A percentile compares a stretch with the other conserved stretches of the same genome.
phyloP scores from a whole-genome alignment of 73 alveolate species.

The Effrenium voratum region DNA sequence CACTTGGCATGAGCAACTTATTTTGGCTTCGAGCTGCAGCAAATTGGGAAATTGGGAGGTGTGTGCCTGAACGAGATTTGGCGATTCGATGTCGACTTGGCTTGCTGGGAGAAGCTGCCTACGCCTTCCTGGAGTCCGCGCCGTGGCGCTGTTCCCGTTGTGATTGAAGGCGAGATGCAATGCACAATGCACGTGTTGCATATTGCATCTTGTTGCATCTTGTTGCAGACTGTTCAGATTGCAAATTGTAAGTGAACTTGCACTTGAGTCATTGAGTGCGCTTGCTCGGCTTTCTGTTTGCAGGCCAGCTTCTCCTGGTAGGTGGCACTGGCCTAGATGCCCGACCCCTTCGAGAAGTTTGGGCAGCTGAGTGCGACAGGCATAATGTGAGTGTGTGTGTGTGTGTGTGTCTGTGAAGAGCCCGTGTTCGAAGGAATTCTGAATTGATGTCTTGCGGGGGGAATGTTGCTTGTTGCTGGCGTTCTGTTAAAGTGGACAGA shows the following conservation, averaged over 20 bases:
- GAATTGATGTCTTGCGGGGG: background rate
- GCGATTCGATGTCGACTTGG: constrained; percentile 79
- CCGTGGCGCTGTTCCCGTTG: constrained; percentile 78
- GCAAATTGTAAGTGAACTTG: background rate
- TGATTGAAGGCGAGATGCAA: constrained; percentile 12
- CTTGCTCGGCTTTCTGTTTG: background rate
- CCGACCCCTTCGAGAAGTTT: constrained; percentile 63
- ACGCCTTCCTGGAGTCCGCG: constrained; percentile 69
- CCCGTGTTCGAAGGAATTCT: background rate
- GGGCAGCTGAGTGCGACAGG: constrained; percentile 69
- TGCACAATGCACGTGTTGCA: background rate
- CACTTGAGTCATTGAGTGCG: background rate
- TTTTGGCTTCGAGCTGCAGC: background rate
- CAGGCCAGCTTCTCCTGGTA: constrained; percentile 72
- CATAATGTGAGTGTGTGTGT: too few relatives aligned
- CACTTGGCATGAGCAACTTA: background rate
- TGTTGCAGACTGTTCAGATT: background rate
- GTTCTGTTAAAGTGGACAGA: background rate
- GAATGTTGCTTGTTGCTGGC: background rate
- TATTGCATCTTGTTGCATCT: background rate
- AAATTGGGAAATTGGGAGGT: background rate
- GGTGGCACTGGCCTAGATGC: constrained; percentile 88
- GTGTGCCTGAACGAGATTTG: constrained; percentile 63
- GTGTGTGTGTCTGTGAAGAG: background rate
- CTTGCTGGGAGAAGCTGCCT: constrained; percentile 20